These are phyloP conservation scores for Penicillium turbatum DNA, from an alignment of 495 filamentous ascomycete species.

Conservation along the genomic window DNA sequence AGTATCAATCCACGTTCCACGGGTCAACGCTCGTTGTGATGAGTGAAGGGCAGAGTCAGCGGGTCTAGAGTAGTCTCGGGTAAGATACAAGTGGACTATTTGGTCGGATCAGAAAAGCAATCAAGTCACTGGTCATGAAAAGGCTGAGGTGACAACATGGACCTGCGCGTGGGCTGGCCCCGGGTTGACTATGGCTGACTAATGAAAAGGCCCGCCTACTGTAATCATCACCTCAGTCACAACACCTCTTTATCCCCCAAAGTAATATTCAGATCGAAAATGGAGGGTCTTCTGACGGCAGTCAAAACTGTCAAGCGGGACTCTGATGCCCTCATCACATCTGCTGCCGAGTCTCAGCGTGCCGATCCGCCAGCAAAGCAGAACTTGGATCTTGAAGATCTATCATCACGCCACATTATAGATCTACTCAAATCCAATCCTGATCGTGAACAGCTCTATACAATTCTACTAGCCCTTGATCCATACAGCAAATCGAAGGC, in stretches of 20 bases:
- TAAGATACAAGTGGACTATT: background rate
- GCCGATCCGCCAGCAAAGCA: slow-evolving; percentile 11
- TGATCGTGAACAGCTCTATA: slow-evolving; percentile 51
- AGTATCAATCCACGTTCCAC: slow-evolving; percentile 4
- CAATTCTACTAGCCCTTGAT: slow-evolving; percentile 51
- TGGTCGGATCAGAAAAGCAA: background rate
- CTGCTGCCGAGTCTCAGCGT: slow-evolving; percentile 14
- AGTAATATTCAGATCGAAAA: slow-evolving; percentile 15
- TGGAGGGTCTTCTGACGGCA: slow-evolving; percentile 43
- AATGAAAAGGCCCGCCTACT: slow-evolving; percentile 34
- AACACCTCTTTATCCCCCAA: slow-evolving; percentile 4
- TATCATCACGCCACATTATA: slow-evolving; percentile 56
- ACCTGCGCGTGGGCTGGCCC: slow-evolving; percentile 13
- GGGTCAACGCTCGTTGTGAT: background rate
- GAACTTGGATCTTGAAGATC: slow-evolving; percentile 15
- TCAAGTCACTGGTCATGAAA: slow-evolving; percentile 8
- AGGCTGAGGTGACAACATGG: slow-evolving; percentile 15
- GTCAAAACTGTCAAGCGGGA: slow-evolving; percentile 36
- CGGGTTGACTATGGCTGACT: slow-evolving; percentile 18
- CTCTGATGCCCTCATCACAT: slow-evolving; percentile 15
- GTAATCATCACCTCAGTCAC: slow-evolving; percentile 14
- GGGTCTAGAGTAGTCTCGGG: background rate
- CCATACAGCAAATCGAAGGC: slow-evolving; percentile 28
- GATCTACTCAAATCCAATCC: slow-evolving; percentile 62
- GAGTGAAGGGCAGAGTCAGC: background rate